These are phyloP conservation scores for Colletotrichum australisinense DNA, from an alignment of 2,329 filamentous ascomycete species.

Conservation along the genomic window DNA sequence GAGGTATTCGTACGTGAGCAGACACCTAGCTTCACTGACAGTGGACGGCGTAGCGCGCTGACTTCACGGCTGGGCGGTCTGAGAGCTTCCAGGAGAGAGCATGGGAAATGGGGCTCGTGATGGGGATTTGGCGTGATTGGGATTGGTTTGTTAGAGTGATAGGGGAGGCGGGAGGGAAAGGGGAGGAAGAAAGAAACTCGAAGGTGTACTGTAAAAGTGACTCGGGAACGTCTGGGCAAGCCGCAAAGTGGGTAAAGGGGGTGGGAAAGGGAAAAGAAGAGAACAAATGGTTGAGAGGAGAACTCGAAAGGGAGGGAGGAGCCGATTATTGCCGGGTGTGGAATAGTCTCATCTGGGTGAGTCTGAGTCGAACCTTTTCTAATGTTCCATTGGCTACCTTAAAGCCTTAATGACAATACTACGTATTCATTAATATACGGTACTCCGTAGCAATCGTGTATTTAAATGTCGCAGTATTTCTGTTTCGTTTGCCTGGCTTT, in stretches of 20 bases:
- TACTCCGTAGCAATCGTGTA: neutral
- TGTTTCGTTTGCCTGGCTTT: neutral
- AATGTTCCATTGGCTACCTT: neutral
- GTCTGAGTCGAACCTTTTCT: neutral
- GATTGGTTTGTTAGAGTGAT: neutral
- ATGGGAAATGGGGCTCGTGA: slow-evolving; percentile 17
- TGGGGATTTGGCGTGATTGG: slow-evolving; percentile 2
- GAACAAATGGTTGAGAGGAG: neutral
- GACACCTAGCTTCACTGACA: too few relatives aligned
- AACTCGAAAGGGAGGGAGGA: neutral
- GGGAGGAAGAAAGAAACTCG: neutral
- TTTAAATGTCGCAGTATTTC: neutral
- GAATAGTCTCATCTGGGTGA: neutral
- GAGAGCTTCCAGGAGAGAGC: neutral
- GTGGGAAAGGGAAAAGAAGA: neutral
- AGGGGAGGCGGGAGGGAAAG: neutral
- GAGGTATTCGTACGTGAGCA: neutral
- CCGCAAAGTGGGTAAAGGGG: too few relatives aligned
- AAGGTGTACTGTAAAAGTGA: too few relatives aligned
- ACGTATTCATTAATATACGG: too few relatives aligned
- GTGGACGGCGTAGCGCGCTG: too few relatives aligned
- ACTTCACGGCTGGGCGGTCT: neutral
- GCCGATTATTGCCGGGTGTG: neutral
- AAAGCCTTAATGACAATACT: too few relatives aligned
- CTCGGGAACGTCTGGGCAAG: too few relatives aligned